Evolutionary conservation across 2,329 filamentous ascomycete genomes (phyloP), one percentile per base, ranked within the genome.

Genomic region (Fusarium nygamai): DNA sequence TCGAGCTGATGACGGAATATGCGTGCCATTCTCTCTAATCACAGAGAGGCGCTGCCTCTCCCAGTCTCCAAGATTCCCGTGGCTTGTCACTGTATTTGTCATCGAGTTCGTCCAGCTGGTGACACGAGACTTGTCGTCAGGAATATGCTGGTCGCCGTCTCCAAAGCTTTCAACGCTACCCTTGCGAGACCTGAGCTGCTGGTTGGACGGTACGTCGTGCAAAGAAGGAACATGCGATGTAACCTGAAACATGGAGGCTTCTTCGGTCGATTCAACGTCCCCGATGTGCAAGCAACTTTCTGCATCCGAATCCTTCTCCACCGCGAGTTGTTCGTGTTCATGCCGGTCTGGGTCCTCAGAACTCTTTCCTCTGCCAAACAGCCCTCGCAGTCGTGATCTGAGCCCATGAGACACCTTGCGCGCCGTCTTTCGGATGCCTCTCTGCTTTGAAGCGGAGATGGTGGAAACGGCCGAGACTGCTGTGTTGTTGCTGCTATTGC

Each of bases 31-130:
- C 78, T 92, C 91, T 51, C 88, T 88, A 77, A 93, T 92, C 31
- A 91, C 86, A 5, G 90, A 91, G n/a, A 93, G 82, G 4, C 89
- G 86, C 76, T 92, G 88, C 24, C 84, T 80, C 67, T 89, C 84
- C 84, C 87, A 82, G 68, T 88, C 86, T 4, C 78, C 82, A 62
- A 78, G 78, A 9, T 57, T 66, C 24, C 67, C 82, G 50, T 86
- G 67, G 80, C 82, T 89, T 11, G 86, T 81, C 6, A 88, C 86
- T 6, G 88, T 90, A 64, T 87, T 87, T 4, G 86, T 85, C 3
- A 88, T 89, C 1, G 92, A 93, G 69, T 90, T 89, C 9, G 88
- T 88, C 92, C 92, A 94, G 80, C 92, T 94, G 5, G 92, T 93
- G 58, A 93, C 89, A 29, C 92, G 84, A n/a, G 91, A 92, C 72